phyloP scores from a whole-genome alignment of 495 filamentous ascomycete genomes.

The Tuber calosporum region DNA sequence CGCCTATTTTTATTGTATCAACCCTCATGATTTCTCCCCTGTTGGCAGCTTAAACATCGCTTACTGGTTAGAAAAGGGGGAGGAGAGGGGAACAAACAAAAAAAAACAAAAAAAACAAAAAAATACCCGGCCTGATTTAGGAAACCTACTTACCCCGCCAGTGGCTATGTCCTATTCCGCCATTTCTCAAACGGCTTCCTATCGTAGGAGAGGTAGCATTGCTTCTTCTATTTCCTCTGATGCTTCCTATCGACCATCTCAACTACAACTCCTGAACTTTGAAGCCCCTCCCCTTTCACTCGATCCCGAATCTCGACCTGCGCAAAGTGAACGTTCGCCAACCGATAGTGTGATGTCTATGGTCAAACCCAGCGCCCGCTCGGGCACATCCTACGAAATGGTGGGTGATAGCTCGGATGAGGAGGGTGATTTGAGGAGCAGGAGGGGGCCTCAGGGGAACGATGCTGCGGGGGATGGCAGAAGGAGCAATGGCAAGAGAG shows the following conservation, averaged over 20 bases:
- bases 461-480: constrained; percentile 1
- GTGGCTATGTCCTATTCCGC: constrained; percentile 29
- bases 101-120: background rate
- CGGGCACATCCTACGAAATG: constrained; percentile 31
- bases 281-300: constrained; percentile 9
- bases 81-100: background rate
- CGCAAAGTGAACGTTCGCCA: constrained; percentile 1
- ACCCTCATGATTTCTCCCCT: background rate
- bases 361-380: constrained; percentile 24
- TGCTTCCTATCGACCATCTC: constrained; percentile 11
- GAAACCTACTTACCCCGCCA: background rate
- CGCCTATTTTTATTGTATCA: background rate
- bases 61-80: background rate
- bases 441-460: constrained; percentile 6
- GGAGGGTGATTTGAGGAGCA: constrained; percentile 6
- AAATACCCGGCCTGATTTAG: background rate
- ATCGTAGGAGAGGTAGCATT: constrained; percentile 15
- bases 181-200: constrained; percentile 13
- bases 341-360: constrained; percentile 15
- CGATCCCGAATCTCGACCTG: constrained; percentile 10
- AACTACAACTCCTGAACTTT: constrained; percentile 26
- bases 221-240: constrained; percentile 17
- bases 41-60: background rate
- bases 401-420: constrained; percentile 29
- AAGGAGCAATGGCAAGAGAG: background rate